Evolutionary conservation across 2,329 filamentous ascomycete genomes (phyloP).

Genomic region (Didymella pinodella): DNA sequence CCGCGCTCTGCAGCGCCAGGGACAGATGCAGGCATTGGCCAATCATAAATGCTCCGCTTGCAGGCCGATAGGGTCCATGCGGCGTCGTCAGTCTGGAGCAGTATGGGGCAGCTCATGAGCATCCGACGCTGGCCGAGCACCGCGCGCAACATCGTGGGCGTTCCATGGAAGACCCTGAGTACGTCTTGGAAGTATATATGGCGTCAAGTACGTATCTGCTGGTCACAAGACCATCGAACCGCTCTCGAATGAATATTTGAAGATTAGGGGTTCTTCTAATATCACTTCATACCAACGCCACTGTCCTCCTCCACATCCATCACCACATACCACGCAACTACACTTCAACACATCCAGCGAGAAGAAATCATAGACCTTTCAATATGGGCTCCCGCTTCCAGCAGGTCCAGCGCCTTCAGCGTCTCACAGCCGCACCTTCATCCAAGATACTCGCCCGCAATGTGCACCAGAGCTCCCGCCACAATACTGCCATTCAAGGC

Average conservation of each 20-base stretch:
- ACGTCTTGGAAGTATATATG: conserved; percentile 35
- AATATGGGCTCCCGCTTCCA: conserved; percentile 36
- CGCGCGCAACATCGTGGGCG: conserved; percentile 27
- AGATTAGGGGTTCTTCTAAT: neutral
- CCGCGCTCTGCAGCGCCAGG: conserved; percentile 9
- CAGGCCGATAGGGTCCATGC: conserved; percentile 14
- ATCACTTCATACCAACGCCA: conserved; percentile 1
- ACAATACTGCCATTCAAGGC: conserved; percentile 40
- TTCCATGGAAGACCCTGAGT: conserved; percentile 19
- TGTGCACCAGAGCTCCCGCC: conserved; percentile 44
- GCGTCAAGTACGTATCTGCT: conserved; percentile 21
- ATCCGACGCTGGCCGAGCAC: conserved; percentile 42
- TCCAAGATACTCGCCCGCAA: conserved; percentile 36
- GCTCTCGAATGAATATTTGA: conserved; percentile 15
- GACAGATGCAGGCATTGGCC: conserved; percentile 16
- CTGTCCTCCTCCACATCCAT: conserved; percentile 1
- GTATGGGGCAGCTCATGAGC: conserved; percentile 22
- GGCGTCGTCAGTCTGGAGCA: conserved; percentile 17
- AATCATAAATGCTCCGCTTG: conserved; percentile 19
- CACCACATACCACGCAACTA: conserved; percentile 6
- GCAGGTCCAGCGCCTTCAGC: conserved; percentile 34
- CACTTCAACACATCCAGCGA: conserved; percentile 7
- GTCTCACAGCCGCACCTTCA: conserved; percentile 31
- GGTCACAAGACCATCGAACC: conserved; percentile 15
- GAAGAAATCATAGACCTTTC: neutral